phyloP scores from a whole-genome alignment of 164 flowering plant species.

The Vitis rupestris region DNA sequence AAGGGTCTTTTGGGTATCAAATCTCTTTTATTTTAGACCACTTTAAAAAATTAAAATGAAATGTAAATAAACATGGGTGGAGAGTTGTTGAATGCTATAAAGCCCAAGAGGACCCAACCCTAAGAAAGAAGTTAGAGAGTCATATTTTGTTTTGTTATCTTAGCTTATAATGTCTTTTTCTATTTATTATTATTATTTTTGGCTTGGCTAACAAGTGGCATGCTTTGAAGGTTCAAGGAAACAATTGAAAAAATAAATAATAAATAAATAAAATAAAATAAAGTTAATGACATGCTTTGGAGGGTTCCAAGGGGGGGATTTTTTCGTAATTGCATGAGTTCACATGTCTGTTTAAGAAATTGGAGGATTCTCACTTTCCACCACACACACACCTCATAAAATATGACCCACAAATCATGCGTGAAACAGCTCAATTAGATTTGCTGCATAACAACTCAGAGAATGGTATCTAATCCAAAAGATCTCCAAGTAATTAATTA shows the following conservation, averaged over 20 bases:
- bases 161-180: no score
- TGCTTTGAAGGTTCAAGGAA: neutral
- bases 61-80: no score
- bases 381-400: slow-evolving; percentile 39
- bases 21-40: no score
- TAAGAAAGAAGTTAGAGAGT: no score
- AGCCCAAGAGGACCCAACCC: no score
- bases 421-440: slow-evolving; percentile 64
- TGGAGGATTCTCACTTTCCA: slow-evolving; percentile 43
- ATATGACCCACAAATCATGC: slow-evolving; percentile 66
- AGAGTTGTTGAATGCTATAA: no score
- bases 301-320: slow-evolving; percentile 6
- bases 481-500: neutral
- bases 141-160: no score
- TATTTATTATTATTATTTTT: no score
- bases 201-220: neutral
- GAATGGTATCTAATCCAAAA: neutral
- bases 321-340: slow-evolving; percentile 32
- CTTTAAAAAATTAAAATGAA: no score
- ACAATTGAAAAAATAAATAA: neutral
- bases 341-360: slow-evolving; percentile 44
- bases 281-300: slow-evolving; percentile 8
- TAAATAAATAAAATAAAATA: neutral
- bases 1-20: no score
- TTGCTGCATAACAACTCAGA: slow-evolving; percentile 33